Percentiles rank a stretch among this genome's conserved stretches.
Conservation (phyloP, 805 yeast species). For the Pichia sporocuriosa region DNA sequence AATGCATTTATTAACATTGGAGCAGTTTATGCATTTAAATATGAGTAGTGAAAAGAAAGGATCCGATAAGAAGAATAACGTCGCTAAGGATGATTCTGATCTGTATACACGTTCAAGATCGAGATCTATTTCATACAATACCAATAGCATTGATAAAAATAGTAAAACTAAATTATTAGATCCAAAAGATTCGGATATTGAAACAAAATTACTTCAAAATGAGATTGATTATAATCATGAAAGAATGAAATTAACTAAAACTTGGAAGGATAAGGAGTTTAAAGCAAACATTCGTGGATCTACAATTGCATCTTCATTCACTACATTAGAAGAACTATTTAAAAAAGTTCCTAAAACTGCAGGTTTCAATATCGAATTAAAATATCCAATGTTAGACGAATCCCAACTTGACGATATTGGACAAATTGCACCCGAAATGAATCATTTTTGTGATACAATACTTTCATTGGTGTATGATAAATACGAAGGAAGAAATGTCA, state of each 20-base stretch:
- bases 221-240: constrained; percentile 33
- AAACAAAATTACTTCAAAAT: not conserved
- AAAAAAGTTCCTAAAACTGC: constrained; percentile 72
- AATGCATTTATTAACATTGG: constrained; percentile 85
- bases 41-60: constrained; percentile 21
- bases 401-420: constrained; percentile 87
- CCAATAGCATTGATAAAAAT: constrained; percentile 1
- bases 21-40: constrained; percentile 68
- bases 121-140: constrained; percentile 31
- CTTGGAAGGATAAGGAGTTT: constrained; percentile 78
- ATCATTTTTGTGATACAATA: constrained; percentile 83
- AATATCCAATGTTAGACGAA: constrained; percentile 93
- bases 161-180: not conserved
- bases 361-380: constrained; percentile 92
- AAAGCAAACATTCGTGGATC: constrained; percentile 91
- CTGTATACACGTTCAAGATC: constrained; percentile 26
- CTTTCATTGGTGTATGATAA: constrained; percentile 72
- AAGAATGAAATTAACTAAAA: constrained; percentile 80
- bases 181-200: not conserved
- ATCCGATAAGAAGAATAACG: constrained; percentile 11
- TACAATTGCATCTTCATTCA: constrained; percentile 86
- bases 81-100: constrained; percentile 27
- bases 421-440: constrained; percentile 72
- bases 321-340: constrained; percentile 80
- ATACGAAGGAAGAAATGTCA: constrained; percentile 73